phyloP scores from a whole-genome alignment of 768 basidiomycete species.

The Pleurotus citrinopileatus region DNA sequence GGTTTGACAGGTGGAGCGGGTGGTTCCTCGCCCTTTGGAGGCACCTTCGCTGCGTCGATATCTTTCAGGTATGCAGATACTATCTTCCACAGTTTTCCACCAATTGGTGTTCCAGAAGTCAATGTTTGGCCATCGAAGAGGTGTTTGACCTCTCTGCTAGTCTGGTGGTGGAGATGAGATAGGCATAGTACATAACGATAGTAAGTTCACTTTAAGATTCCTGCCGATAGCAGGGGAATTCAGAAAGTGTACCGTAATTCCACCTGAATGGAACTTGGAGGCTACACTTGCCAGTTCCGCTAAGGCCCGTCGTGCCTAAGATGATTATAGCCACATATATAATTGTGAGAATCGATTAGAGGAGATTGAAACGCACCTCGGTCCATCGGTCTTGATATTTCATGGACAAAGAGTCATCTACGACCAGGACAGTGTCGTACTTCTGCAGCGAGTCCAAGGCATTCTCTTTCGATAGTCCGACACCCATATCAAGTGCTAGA shows the following conservation, averaged over 20 bases:
- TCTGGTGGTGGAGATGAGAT: constrained; percentile 14
- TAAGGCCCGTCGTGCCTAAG: constrained; percentile 39
- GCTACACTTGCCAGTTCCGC: constrained; percentile 41
- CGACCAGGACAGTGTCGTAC: constrained; percentile 56
- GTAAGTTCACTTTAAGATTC: constrained; percentile 30
- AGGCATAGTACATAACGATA: constrained; percentile 25
- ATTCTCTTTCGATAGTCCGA: constrained; percentile 19
- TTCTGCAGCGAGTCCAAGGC: constrained; percentile 32
- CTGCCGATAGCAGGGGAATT: constrained; percentile 31
- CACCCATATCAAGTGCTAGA: constrained; percentile 18
- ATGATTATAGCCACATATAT: neutral
- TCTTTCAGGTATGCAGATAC: constrained; percentile 13
- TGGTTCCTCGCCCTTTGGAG: constrained; percentile 1
- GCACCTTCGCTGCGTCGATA: constrained; percentile 9
- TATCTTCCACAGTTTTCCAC: constrained; percentile 15
- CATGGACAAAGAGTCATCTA: constrained; percentile 67
- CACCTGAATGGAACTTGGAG: constrained; percentile 43
- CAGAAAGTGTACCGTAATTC: constrained; percentile 56
- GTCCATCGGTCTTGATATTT: constrained; percentile 37
- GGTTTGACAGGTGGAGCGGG: constrained; percentile 33
- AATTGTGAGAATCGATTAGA: neutral
- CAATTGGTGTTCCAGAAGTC: constrained; percentile 16
- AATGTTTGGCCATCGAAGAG: constrained; percentile 15
- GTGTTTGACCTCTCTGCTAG: constrained; percentile 13
- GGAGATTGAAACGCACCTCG: constrained; percentile 41